Base-by-base conservation (phyloP, 75 land plant species). In the Isoetes taiwanensis region DNA sequence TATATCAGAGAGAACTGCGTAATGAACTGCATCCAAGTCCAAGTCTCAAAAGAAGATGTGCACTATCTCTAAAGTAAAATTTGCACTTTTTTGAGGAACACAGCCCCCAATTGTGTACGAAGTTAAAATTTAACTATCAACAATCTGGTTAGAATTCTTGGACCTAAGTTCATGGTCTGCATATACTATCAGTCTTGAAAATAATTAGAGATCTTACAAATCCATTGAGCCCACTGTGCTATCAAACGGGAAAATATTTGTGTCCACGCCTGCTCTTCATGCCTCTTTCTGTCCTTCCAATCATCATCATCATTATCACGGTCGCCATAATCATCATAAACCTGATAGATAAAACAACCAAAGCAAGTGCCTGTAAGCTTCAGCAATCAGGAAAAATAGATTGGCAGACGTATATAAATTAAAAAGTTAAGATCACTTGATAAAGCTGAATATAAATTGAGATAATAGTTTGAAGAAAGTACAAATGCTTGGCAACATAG, bases 171-270 rank as follows among this genome's bases (percentile, higher is more conserved):
- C n/a, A n/a, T n/a, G n/a, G n/a, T n/a, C n/a, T n/a, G n/a, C n/a
- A n/a, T n/a, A n/a, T n/a, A n/a, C n/a, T n/a, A n/a, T n/a, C n/a
- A n/a, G n/a, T n/a, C n/a, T n/a, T n/a, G n/a, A n/a, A n/a, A n/a
- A n/a, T n/a, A n/a, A n/a, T n/a, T n/a, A n/a, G n/a, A 28, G 12
- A 9, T 40, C 73, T 63, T 58, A 80, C 93, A 80, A 72, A 93
- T 66, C 82, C 82, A 86, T 32, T 93, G 98, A 35, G 82, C 80
- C 98, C 94, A 93, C 59, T 87, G 83, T 16, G 77, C 79, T 32
- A 93, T 68, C 62, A 93, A 50, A 1, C 79, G 67, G 12, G 83
- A 69, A 58, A 93, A 84, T 14, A 81, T 59, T 37, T 68, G 55
- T 9, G 79, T 72, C 98, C 98, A 93, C 25, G 74, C 89, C 2